Evolutionary conservation across 176 grass and related monocot species (phyloP).

Genomic region (Paspalum vaginatum): DNA sequence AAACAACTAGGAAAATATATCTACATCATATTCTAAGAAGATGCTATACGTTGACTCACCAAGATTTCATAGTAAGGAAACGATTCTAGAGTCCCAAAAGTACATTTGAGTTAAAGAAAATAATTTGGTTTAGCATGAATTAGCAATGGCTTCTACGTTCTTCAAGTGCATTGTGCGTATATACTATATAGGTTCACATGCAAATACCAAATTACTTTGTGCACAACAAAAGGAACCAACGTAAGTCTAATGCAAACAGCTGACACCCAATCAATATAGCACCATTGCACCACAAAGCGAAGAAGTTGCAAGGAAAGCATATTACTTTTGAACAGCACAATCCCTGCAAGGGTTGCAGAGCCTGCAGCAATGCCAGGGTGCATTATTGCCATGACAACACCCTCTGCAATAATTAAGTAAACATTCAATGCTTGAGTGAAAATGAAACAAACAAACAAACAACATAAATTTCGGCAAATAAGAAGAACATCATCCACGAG

Average conservation of each 20-base stretch:
- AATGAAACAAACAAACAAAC: background rate
- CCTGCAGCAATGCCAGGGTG: slow-evolving; percentile 51
- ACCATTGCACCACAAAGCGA: background rate
- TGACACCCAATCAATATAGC: slow-evolving; percentile 2
- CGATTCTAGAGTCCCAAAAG: background rate
- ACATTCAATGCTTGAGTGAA: slow-evolving; percentile 5
- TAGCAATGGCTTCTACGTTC: background rate
- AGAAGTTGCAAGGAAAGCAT: background rate
- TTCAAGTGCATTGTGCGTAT: background rate
- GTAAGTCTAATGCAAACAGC: background rate
- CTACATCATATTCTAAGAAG: slow-evolving; percentile 5
- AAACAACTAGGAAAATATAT: background rate
- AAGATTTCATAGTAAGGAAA: slow-evolving; percentile 2
- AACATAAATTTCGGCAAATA: background rate
- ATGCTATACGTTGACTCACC: background rate
- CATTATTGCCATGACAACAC: slow-evolving; percentile 46
- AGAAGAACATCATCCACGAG: background rate
- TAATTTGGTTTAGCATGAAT: background rate
- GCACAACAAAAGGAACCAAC: background rate
- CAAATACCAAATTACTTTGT: slow-evolving; percentile 6
- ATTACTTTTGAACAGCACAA: slow-evolving; percentile 59
- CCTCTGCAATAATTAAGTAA: slow-evolving; percentile 37
- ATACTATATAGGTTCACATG: background rate
- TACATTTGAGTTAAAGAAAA: background rate
- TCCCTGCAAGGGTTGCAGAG: slow-evolving; percentile 40